These are phyloP conservation scores for Phoma sp. DNA, from an alignment of 2,329 filamentous ascomycete genomes.

Conservation along the genomic window DNA sequence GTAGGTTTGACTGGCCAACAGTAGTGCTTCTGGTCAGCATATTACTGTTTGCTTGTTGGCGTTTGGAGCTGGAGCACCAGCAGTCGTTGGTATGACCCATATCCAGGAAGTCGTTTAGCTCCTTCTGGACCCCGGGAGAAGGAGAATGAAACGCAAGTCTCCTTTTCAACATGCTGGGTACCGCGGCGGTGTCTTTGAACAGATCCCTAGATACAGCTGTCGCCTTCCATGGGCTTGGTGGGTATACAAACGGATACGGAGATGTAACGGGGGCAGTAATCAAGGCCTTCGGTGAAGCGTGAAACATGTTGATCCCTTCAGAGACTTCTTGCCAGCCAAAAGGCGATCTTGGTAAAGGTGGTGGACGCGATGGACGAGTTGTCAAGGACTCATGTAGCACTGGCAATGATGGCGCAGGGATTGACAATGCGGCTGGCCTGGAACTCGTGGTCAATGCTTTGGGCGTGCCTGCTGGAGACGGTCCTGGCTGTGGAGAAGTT, in stretches of 20 bases:
- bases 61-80: constrained; percentile 28
- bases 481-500: not conserved
- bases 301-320: constrained; percentile 1
- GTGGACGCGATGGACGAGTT: not conserved
- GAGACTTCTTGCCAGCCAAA: constrained; percentile 1
- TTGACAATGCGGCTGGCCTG: not conserved
- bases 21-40: not conserved
- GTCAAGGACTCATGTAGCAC: not conserved
- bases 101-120: constrained; percentile 24
- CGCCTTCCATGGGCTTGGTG: not conserved
- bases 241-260: constrained; percentile 11
- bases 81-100: constrained; percentile 34
- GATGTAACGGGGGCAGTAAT: constrained; percentile 14
- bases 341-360: not conserved
- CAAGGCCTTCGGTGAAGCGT: not conserved
- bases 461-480: not conserved
- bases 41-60: not conserved
- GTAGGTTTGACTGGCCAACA: not conserved
- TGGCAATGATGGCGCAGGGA: not conserved
- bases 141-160: not conserved
- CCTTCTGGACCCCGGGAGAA: constrained; percentile 1
- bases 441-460: not conserved
- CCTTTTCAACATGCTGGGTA: not conserved
- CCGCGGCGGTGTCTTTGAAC: not conserved
- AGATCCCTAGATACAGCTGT: not conserved